A percentile compares a stretch with the other conserved stretches of the same genome.
Conservation (phyloP, 305 asterid genomes). For the Fraxinus dipetala region DNA sequence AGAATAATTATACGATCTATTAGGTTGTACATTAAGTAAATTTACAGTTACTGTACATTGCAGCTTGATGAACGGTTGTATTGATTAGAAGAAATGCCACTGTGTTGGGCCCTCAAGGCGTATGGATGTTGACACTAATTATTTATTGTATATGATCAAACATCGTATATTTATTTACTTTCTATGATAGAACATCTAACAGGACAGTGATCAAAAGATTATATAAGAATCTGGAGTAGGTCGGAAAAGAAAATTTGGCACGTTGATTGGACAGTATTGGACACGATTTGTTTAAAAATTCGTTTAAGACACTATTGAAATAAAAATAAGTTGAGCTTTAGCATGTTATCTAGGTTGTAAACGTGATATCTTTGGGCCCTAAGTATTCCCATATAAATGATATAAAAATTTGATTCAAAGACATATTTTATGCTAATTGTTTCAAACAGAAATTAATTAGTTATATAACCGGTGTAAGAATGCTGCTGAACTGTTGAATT, state of each 20-base stretch:
- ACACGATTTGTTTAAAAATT: neutral
- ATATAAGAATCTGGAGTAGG: neutral
- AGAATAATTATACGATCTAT: conserved; percentile 14
- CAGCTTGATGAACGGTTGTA: conserved; percentile 9
- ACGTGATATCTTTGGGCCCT: neutral
- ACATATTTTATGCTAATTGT: neutral
- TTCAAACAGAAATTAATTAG: neutral
- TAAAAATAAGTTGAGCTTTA: neutral
- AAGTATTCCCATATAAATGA: neutral
- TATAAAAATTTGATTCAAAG: neutral
- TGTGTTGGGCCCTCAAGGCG: neutral
- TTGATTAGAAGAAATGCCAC: neutral
- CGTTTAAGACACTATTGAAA: neutral
- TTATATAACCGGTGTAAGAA: neutral
- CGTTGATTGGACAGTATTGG: neutral
- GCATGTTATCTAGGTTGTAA: neutral
- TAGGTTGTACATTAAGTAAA: conserved; percentile 15
- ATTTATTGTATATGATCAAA: neutral
- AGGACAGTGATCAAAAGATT: neutral
- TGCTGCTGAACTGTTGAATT: neutral
- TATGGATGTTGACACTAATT: neutral
- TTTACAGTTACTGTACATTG: conserved; percentile 18
- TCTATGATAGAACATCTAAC: neutral
- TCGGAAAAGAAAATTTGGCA: neutral
- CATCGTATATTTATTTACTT: neutral